Conservation (phyloP, 805 yeast genomes). For the Lachancea thermotolerans region DNA sequence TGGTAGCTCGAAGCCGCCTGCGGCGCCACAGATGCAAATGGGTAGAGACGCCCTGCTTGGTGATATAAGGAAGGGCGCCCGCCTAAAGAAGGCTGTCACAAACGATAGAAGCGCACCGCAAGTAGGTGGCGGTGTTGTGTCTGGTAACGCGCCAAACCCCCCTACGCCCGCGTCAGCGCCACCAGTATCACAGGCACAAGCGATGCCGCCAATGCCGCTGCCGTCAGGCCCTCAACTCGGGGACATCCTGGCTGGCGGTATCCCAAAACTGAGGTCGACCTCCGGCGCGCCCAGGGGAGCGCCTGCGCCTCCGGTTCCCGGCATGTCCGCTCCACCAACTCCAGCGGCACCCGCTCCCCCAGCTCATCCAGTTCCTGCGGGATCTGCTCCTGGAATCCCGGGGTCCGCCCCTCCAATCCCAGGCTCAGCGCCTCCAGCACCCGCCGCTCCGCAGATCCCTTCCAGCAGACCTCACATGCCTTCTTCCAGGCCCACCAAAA, state of each 20-base stretch:
- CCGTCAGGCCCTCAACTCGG: slow-evolving; percentile 27
- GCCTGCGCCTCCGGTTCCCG: slow-evolving; percentile 33
- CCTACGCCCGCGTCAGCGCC: slow-evolving; percentile 30
- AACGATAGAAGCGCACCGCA: slow-evolving; percentile 59
- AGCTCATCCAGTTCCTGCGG: slow-evolving; percentile 15
- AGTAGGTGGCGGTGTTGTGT: slow-evolving; percentile 34
- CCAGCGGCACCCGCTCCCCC: slow-evolving; percentile 21
- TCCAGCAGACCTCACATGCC: slow-evolving; percentile 16
- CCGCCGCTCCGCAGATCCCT: slow-evolving; percentile 16
- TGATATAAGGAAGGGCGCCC: slow-evolving; percentile 69
- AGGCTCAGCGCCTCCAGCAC: slow-evolving; percentile 13
- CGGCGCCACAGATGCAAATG: slow-evolving; percentile 30
- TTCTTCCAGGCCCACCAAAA: slow-evolving; percentile 15
- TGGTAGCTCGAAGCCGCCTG: slow-evolving; percentile 26
- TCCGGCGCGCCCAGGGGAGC: slow-evolving; percentile 26
- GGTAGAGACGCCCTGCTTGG: slow-evolving; percentile 60
- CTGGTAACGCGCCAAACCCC: slow-evolving; percentile 17
- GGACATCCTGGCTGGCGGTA: slow-evolving; percentile 54
- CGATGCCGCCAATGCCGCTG: slow-evolving; percentile 8
- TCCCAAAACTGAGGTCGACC: slow-evolving; percentile 57
- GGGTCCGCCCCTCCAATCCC: slow-evolving; percentile 23
- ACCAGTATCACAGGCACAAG: slow-evolving; percentile 7
- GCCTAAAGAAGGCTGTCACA: slow-evolving; percentile 56
- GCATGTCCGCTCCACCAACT: slow-evolving; percentile 23
- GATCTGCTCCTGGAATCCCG: slow-evolving; percentile 17